phyloP scores from a whole-genome alignment of 257 asterid species.

The Solanum stenotomum region DNA sequence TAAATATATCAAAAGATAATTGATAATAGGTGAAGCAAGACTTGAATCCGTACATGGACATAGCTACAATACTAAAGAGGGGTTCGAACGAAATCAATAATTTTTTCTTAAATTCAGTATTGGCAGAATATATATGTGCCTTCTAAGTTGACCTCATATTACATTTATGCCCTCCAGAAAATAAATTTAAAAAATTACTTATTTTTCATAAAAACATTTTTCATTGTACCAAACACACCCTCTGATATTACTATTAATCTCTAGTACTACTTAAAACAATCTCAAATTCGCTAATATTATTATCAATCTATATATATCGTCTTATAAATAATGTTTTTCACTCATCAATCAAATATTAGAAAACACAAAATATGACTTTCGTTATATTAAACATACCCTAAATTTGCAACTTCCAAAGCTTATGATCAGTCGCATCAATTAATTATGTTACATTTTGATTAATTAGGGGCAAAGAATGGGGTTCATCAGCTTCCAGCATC shows the following conservation, averaged over 20 bases:
- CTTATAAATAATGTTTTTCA: no score
- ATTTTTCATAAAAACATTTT: no score
- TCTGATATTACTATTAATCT: no score
- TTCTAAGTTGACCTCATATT: no score
- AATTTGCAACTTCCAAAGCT: neutral
- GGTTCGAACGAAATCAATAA: neutral
- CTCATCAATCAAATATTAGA: no score
- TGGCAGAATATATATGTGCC: no score
- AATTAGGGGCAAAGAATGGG: conserved; percentile 11
- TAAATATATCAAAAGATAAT: neutral
- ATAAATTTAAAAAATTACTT: no score
- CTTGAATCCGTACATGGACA: neutral
- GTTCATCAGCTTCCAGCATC: neutral
- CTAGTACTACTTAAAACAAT: no score
- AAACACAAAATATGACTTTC: neutral
- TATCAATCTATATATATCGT: no score
- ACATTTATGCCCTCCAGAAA: no score
- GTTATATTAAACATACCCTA: neutral
- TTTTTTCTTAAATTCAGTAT: neutral
- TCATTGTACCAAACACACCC: no score
- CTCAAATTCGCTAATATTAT: no score
- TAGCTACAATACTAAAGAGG: neutral
- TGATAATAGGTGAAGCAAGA: neutral
- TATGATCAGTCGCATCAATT: neutral
- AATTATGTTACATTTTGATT: neutral